Conservation (phyloP, 148 eudicot species). For the Rhododendron molle region DNA sequence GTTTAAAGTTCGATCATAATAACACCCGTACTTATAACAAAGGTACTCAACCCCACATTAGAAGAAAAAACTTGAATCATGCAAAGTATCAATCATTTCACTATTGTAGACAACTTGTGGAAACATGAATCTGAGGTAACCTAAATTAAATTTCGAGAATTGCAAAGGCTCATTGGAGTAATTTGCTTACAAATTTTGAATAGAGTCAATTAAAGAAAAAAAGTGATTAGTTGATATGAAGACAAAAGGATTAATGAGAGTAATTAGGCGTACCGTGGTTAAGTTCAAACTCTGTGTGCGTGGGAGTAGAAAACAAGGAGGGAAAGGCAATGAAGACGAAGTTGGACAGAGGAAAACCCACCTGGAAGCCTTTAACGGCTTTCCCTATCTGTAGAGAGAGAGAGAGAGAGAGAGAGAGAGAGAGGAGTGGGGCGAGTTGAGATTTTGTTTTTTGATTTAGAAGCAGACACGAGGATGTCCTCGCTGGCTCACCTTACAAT, state of each 20-base stretch:
- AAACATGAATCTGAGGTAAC: neutral
- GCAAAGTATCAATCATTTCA: no score
- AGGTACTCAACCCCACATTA: no score
- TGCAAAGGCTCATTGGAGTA: neutral
- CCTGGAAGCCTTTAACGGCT: neutral
- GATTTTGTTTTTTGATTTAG: neutral
- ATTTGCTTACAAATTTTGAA: neutral
- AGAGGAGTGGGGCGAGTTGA: neutral
- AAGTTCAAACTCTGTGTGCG: neutral
- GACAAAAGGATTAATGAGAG: neutral
- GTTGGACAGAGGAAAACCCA: neutral
- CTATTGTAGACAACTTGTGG: no score
- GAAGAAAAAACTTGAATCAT: no score
- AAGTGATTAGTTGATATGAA: neutral
- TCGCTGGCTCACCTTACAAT: constrained; percentile 1
- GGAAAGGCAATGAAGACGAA: neutral
- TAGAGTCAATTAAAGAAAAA: neutral
- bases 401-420: neutral
- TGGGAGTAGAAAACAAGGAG: neutral
- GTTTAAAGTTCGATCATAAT: no score
- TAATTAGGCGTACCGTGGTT: neutral
- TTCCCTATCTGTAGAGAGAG: neutral
- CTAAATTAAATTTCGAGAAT: neutral
- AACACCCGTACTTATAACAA: no score
- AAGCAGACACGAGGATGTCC: neutral